A percentile compares a stretch with the other conserved stretches of the same genome.
These are phyloP conservation scores for Talaromyces pinophilus DNA, from an alignment of 2,329 filamentous ascomycete genomes.

Conservation along the genomic window DNA sequence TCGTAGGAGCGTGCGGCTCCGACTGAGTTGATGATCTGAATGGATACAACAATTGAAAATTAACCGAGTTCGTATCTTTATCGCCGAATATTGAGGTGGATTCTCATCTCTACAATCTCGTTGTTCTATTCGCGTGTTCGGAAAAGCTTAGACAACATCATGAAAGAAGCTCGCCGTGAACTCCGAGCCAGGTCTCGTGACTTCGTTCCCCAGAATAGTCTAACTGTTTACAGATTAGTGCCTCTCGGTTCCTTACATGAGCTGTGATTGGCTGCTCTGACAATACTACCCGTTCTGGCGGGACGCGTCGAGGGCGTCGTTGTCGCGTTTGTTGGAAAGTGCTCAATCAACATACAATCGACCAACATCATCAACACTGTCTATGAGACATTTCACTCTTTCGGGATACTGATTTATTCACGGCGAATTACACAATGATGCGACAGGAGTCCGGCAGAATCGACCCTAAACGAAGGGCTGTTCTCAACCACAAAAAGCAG, in stretches of 20 bases:
- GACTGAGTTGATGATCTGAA: neutral
- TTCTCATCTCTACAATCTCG: neutral
- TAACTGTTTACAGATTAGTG: neutral
- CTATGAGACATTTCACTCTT: neutral
- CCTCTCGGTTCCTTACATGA: neutral
- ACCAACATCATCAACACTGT: neutral
- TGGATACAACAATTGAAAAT: neutral
- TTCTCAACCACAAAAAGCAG: constrained; percentile 77
- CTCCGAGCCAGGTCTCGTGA: constrained; percentile 9
- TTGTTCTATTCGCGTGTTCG: neutral
- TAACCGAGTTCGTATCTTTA: neutral
- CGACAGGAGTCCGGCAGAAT: constrained; percentile 47
- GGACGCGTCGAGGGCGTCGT: constrained; percentile 15
- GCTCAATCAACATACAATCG: neutral
- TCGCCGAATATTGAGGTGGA: neutral
- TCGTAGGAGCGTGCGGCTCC: neutral
- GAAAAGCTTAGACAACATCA: neutral
- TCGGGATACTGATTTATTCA: neutral
- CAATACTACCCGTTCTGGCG: constrained; percentile 22
- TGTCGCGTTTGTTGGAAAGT: constrained; percentile 12
- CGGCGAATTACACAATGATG: constrained; percentile 39
- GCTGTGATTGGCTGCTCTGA: constrained; percentile 11
- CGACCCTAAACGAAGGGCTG: constrained; percentile 71
- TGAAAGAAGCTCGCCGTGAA: neutral
- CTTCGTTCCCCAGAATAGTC: neutral